phyloP scores from a whole-genome alignment of 192 early-diverging fungal genomes.

The Mortierella claussenii region DNA sequence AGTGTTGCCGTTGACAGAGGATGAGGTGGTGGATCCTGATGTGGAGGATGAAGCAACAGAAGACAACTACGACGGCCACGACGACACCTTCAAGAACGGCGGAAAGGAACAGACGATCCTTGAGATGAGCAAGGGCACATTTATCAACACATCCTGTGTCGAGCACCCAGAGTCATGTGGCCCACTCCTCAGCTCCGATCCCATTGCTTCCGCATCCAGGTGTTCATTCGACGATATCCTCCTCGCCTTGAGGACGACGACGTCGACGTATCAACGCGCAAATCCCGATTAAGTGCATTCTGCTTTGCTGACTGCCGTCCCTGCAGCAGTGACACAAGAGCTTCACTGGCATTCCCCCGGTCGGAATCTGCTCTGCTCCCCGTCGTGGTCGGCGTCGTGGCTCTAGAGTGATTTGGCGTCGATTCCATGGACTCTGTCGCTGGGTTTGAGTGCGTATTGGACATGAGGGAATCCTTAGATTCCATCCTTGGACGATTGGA shows the following conservation, averaged over 20 bases:
- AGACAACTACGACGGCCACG: no score
- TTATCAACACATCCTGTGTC: slow-evolving; percentile 28
- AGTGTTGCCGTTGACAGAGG: not conserved
- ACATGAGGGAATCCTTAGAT: slow-evolving; percentile 34
- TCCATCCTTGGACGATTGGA: slow-evolving; percentile 33
- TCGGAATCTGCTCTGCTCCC: slow-evolving; percentile 45
- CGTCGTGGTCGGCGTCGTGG: slow-evolving; percentile 43
- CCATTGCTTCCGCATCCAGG: no score
- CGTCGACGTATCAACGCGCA: slow-evolving; percentile 32
- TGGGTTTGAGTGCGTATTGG: no score
- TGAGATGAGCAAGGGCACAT: slow-evolving; percentile 38
- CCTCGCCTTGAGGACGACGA: slow-evolving; percentile 30
- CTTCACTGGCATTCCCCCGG: slow-evolving; percentile 17
- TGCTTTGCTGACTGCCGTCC: slow-evolving; percentile 3
- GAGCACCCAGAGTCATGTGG: slow-evolving; percentile 24
- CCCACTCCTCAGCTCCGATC: no score
- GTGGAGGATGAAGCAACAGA: not conserved
- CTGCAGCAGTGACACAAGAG: no score
- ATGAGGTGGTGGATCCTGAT: no score
- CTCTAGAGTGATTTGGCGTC: slow-evolving; percentile 31
- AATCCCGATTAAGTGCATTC: slow-evolving; percentile 3
- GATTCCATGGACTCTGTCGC: slow-evolving; percentile 38
- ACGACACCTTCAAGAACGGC: slow-evolving; percentile 28
- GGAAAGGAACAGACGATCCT: slow-evolving; percentile 38
- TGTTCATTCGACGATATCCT: slow-evolving; percentile 13